Percentiles rank a stretch among this genome's conserved stretches.
phyloP scores from a whole-genome alignment of 202 grass and related monocot genomes.

The Zoysia matrella region DNA sequence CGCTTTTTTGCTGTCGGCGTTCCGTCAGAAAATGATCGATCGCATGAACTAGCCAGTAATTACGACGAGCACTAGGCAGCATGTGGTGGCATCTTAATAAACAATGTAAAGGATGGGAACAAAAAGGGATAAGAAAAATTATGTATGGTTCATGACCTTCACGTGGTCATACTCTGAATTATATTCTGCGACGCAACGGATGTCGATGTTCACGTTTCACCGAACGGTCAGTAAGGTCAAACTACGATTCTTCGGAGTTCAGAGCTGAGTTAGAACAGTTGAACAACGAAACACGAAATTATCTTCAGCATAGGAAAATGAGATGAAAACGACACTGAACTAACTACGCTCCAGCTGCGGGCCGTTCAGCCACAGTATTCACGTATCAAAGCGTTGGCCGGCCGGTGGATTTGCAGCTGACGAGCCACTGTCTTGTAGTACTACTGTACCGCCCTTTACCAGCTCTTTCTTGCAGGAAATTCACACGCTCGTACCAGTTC shows the following conservation, averaged over 20 bases:
- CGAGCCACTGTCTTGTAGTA: neutral
- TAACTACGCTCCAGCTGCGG: neutral
- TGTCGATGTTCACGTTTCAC: conserved; percentile 44
- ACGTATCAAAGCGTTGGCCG: neutral
- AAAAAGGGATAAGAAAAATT: neutral
- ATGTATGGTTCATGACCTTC: neutral
- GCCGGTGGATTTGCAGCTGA: neutral
- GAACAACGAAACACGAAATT: neutral
- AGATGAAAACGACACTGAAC: neutral
- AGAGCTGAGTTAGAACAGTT: too few relatives aligned
- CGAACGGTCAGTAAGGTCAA: conserved; percentile 41
- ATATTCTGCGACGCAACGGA: conserved; percentile 8
- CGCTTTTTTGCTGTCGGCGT: conserved; percentile 33
- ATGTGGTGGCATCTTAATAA: conserved; percentile 40
- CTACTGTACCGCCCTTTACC: neutral
- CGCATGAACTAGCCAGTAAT: conserved; percentile 15
- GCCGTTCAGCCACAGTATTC: conserved; percentile 1
- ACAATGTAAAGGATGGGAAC: conserved; percentile 15
- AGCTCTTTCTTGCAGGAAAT: neutral
- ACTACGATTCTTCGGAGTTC: conserved; percentile 2
- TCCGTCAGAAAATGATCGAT: conserved; percentile 43
- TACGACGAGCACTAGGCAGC: conserved; percentile 7
- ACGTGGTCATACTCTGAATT: conserved; percentile 3
- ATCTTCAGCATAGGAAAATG: neutral
- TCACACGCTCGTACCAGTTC: too few relatives aligned